phyloP scores from a whole-genome alignment of 352 stramenopile genomes.

The Phytophthora nicotianae region DNA sequence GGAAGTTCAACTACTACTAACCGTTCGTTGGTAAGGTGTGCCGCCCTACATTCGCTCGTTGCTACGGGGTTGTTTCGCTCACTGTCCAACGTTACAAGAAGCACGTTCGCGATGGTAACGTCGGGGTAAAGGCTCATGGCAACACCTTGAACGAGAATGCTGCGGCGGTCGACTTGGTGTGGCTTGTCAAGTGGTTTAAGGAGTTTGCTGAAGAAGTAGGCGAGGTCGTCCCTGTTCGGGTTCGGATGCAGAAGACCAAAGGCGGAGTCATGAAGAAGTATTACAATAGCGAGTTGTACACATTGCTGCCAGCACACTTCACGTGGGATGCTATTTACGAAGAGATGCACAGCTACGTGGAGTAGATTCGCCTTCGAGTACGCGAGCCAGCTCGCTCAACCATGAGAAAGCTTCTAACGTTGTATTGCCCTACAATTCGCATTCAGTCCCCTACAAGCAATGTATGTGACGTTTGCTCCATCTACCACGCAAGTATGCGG shows the following conservation, averaged over 20 bases:
- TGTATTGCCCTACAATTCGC: constrained; percentile 4
- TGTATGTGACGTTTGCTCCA: constrained; percentile 15
- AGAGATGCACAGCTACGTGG: constrained; percentile 17
- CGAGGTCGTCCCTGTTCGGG: constrained; percentile 8
- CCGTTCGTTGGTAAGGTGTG: constrained; percentile 4
- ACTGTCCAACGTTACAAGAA: constrained; percentile 17
- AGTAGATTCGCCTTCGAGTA: background rate
- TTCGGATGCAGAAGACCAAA: no score
- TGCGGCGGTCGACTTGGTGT: background rate
- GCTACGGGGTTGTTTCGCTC: background rate
- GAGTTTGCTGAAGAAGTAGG: constrained; percentile 6
- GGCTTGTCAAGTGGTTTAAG: constrained; percentile 19
- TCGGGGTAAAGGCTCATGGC: background rate
- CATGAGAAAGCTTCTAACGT: constrained; percentile 11
- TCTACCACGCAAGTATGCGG: background rate
- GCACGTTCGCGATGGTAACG: constrained; percentile 2
- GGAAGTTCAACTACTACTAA: constrained; percentile 13
- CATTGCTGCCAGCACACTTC: constrained; percentile 15
- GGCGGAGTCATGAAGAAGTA: constrained; percentile 2
- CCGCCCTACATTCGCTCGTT: constrained; percentile 5
- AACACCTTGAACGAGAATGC: constrained; percentile 16
- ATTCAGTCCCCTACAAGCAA: constrained; percentile 22
- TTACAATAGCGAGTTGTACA: constrained; percentile 12
- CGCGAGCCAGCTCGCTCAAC: constrained; percentile 3
- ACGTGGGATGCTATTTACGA: constrained; percentile 19